Evolutionary conservation across 352 stramenopile genomes (phyloP), one percentile per base, ranked within the genome.

Genomic region (Phytopythium vexans): DNA sequence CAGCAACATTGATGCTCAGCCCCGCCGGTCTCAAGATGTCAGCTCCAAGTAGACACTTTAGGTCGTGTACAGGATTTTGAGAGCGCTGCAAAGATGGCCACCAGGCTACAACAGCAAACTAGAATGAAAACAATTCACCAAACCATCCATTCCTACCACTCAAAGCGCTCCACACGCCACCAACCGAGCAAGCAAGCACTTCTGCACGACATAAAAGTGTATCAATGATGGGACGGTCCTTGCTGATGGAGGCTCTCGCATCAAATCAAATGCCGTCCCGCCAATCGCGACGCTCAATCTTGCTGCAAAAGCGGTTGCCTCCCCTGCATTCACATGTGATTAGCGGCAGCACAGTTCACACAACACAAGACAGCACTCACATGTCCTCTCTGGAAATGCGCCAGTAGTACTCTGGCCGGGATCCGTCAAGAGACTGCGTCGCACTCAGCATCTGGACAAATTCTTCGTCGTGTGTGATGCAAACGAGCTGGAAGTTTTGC

Each of bases 381-480:
- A 93, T 83, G 42, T 95, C 81, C 56, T 95, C 85, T 44, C 85
- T 66, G 39, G 64, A 84, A 32, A 95, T 83, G 16, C 82, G 76
- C 81, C 81, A 95, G 62, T 93, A 95, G 52, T 81, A 92, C 51
- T 95, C 85, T 0, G 85, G 85, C 5, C 82, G 74, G 3, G 70
- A 77, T 21, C 82, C 82, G 11, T 87, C 80, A 66, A 94, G 77
- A 6, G 79, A 64, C 54, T 93, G 83, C 9, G 86, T 88, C 21
- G 82, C 75, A 33, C 79, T 91, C 6, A 95, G 73, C 81, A 94
- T 95, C 58, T 94, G 82, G 40, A 96, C 85, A 54, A 94, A 95
- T 35, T 93, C 94, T 71, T 99, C 96, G 67, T 99, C 98, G 77
- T 99, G 98, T 2, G 98, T 99, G 72, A 99, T 99, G 45, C 98